Conservation (phyloP, 495 filamentous ascomycete species). For the Aspergillus steynii region DNA sequence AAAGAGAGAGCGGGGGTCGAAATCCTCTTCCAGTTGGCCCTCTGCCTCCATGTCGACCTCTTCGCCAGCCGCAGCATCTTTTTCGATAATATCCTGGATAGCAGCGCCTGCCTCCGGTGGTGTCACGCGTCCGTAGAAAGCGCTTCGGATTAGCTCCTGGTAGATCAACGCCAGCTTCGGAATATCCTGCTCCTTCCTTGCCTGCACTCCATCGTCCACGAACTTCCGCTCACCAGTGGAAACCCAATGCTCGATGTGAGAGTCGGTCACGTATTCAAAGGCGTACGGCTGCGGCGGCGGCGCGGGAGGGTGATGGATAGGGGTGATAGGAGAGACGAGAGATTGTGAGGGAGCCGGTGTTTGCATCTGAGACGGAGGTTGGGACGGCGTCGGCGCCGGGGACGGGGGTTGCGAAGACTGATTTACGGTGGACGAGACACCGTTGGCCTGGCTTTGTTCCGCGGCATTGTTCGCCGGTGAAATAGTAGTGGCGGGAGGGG, state of each 20-base stretch:
- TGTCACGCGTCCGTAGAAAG: constrained; percentile 64
- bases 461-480: constrained; percentile 28
- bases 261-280: constrained; percentile 60
- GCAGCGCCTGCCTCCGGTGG: constrained; percentile 68
- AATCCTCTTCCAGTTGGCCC: constrained; percentile 27
- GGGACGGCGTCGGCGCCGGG: constrained; percentile 26
- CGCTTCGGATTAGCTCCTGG: constrained; percentile 79
- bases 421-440: constrained; percentile 14
- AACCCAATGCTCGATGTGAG: constrained; percentile 49
- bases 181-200: constrained; percentile 63
- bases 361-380: constrained; percentile 23
- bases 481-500: constrained; percentile 34
- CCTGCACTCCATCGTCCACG: constrained; percentile 48
- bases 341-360: constrained; percentile 19
- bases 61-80: constrained; percentile 41
- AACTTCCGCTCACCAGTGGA: constrained; percentile 46
- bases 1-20: constrained; percentile 71
- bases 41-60: constrained; percentile 38
- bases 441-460: constrained; percentile 28
- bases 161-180: constrained; percentile 68
- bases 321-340: constrained; percentile 20
- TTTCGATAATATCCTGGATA: constrained; percentile 72
- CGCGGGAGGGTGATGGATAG: constrained; percentile 20
- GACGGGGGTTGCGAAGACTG: constrained; percentile 25
- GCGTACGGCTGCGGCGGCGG: constrained; percentile 41